Base-by-base conservation (phyloP, 2,329 filamentous ascomycete species). In the Fusarium sp. region DNA sequence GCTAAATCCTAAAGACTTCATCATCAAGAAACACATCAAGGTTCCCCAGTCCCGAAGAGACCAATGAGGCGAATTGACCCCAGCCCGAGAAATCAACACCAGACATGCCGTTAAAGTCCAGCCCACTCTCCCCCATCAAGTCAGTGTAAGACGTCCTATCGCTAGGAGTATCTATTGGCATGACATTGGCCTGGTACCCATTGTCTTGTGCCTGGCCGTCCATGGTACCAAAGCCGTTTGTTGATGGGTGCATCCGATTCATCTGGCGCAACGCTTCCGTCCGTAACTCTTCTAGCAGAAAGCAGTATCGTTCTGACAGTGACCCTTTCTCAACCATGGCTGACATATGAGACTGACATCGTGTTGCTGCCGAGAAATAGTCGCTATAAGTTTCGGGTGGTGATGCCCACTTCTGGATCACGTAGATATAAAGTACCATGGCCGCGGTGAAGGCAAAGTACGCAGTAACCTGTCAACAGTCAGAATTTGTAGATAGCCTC, bases 381-480 rank as follows among this genome's bases (percentile, higher is more conserved):
- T 46, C 57, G 2, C 49, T 55, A 1, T 70, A 70, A 0, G 59
- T 46, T 9, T 70, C 64, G 2, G 64, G 64, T 0, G 68, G 56
- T 0, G 64, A 68, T 6, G 64, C 61, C 42, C 66, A 57, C 34
- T 70, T 66, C 10, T 70, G 68, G 1, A 70, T 70, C 2, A 70
- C 68, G 2, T 71, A 70, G 42, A 70, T 68, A 13, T 70, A 70
- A 1, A 70, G 61, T 3, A 70, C 58, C 31, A 70, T 69, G 1
- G 67, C 61, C 4, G 68, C 68, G 0, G 68, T 70, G 4, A 70
- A 70, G 1, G 68, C 68, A 42, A 70, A 70, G 11, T 70, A 70
- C 7, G 64, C 64, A 2, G 68, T 70, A 7, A 70, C 67, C 68
- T 70, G 1, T 2, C 8, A 0, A 1, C 2, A 3, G 40, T 66